phyloP scores from a whole-genome alignment of 768 basidiomycete species.

The Podaxis mareebaensis region DNA sequence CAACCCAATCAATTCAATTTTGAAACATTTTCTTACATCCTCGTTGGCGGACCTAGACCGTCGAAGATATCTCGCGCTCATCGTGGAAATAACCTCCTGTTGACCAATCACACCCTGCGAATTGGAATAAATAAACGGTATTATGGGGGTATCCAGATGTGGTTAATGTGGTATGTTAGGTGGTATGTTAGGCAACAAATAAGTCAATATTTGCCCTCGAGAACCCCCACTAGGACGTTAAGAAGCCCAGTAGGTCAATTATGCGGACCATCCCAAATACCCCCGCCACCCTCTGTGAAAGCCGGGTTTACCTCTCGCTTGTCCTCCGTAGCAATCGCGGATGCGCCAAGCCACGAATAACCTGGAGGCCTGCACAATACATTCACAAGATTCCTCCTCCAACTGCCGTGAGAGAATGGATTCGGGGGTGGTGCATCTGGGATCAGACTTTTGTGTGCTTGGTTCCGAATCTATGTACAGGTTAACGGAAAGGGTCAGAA shows the following conservation, averaged over 20 bases:
- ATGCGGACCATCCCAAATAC: constrained; percentile 15
- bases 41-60: constrained; percentile 13
- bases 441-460: constrained; percentile 72
- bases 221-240: neutral
- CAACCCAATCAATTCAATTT: constrained; percentile 20
- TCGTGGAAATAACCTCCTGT: constrained; percentile 13
- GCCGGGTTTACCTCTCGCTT: constrained; percentile 77
- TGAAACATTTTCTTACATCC: constrained; percentile 9
- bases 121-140: neutral
- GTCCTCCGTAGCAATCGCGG: constrained; percentile 66
- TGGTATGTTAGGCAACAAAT: constrained; percentile 12
- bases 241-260: neutral
- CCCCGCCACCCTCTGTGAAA: constrained; percentile 20
- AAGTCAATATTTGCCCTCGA: constrained; percentile 4
- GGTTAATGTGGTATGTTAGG: constrained; percentile 13
- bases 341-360: constrained; percentile 75
- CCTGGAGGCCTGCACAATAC: constrained; percentile 81
- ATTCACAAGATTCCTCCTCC: constrained; percentile 71
- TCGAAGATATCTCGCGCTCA: constrained; percentile 2
- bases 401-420: constrained; percentile 82
- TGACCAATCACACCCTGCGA: constrained; percentile 6
- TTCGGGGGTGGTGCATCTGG: constrained; percentile 73
- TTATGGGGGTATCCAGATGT: constrained; percentile 12
- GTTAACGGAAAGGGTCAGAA: constrained; percentile 11
- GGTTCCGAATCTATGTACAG: constrained; percentile 70